These are phyloP conservation scores for Helichrysum umbraculigerum DNA, from an alignment of 129 eudicot species.

Conservation along the genomic window DNA sequence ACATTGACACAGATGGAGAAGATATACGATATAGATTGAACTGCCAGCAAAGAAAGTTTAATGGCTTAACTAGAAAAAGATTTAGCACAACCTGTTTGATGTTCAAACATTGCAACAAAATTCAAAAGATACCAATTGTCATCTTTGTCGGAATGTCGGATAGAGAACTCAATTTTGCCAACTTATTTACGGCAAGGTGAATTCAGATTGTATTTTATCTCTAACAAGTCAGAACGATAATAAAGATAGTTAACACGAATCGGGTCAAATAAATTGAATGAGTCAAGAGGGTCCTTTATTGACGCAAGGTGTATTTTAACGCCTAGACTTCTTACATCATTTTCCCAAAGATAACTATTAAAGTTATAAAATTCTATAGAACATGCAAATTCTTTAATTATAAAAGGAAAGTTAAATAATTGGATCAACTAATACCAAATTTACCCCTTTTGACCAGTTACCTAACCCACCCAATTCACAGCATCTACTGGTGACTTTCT, in stretches of 20 bases:
- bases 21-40: neutral
- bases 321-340: neutral
- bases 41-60: slow-evolving; percentile 7
- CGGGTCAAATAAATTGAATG: neutral
- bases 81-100: slow-evolving; percentile 15
- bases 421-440: neutral
- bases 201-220: too few relatives aligned
- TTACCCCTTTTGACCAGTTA: neutral
- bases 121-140: slow-evolving; percentile 1
- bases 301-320: neutral
- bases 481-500: neutral
- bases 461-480: neutral
- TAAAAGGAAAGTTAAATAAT: neutral
- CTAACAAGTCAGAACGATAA: too few relatives aligned
- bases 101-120: slow-evolving; percentile 1
- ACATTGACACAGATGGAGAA: slow-evolving; percentile 2
- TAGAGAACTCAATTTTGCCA: neutral
- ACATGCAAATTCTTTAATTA: neutral
- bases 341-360: neutral
- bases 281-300: neutral
- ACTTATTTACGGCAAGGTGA: neutral
- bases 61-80: neutral
- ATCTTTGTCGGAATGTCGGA: neutral
- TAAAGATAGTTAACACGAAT: neutral
- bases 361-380: neutral